Conservation (phyloP, 163 green algal species). For the Scenedesmus sp. region DNA sequence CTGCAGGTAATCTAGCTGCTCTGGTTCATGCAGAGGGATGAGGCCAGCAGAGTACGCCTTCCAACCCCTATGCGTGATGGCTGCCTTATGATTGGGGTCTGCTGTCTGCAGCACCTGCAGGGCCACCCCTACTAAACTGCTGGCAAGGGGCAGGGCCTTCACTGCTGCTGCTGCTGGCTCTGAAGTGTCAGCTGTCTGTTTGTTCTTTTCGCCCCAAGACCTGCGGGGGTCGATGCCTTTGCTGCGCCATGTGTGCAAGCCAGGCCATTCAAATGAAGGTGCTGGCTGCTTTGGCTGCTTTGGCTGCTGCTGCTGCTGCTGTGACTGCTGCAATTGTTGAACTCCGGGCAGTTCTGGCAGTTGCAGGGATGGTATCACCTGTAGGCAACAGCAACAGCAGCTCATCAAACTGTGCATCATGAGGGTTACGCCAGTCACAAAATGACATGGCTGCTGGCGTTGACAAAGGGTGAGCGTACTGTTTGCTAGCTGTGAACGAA, state of each 20-base stretch:
- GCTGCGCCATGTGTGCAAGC: conserved; percentile 65
- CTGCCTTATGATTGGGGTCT: conserved; percentile 74
- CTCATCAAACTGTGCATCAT: background rate
- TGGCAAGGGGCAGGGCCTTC: conserved; percentile 20
- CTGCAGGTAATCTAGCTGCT: background rate
- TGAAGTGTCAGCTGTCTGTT: background rate
- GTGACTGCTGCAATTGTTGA: background rate
- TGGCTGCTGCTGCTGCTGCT: background rate
- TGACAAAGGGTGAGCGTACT: background rate
- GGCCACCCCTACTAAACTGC: conserved; percentile 51
- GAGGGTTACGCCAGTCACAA: background rate
- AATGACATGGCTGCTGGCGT: background rate
- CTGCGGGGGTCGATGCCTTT: conserved; percentile 55
- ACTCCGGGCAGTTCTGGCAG: background rate
- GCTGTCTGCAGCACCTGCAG: conserved; percentile 73
- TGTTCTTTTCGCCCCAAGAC: conserved; percentile 59
- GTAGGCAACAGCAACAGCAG: background rate
- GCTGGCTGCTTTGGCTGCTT: background rate
- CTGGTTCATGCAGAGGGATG: conserved; percentile 57
- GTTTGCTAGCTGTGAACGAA: background rate
- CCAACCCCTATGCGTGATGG: conserved; percentile 78
- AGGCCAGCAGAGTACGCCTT: conserved; percentile 54
- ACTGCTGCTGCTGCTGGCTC: conserved; percentile 36
- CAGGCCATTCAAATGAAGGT: conserved; percentile 63
- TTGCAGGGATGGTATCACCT: background rate